Percentiles rank a stretch among this genome's conserved stretches.
Evolutionary conservation across 2,329 filamentous ascomycete species (phyloP).

Genomic region (Cyphellophora attinorum): DNA sequence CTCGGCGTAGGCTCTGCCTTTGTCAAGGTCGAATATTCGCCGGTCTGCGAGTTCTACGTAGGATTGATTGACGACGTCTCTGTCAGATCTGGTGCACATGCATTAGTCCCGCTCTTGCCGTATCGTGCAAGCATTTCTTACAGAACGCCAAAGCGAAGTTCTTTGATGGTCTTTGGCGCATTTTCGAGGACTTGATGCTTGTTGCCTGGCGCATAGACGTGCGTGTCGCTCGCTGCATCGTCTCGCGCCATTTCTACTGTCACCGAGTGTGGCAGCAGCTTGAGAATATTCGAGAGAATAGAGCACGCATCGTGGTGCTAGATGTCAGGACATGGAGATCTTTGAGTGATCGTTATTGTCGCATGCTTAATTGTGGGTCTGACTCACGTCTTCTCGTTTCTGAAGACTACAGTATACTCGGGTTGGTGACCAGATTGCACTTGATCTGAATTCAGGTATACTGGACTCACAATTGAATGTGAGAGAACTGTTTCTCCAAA

Average conservation of each 20-base stretch:
- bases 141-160: conserved; percentile 90
- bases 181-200: conserved; percentile 89
- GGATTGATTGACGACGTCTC: conserved; percentile 91
- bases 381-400: too few species aligned
- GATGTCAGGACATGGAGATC: too few species aligned
- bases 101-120: conserved; percentile 1
- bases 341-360: too few species aligned
- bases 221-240: conserved; percentile 8
- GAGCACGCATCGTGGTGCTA: too few species aligned
- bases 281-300: too few species aligned
- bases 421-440: too few species aligned
- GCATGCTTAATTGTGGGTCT: too few species aligned
- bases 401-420: too few species aligned
- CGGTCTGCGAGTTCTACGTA: conserved; percentile 92
- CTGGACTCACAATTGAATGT: too few species aligned
- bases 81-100: conserved; percentile 55
- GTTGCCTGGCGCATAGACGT: conserved; percentile 4
- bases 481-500: too few species aligned
- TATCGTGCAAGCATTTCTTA: conserved; percentile 31
- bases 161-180: conserved; percentile 82
- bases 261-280: too few species aligned
- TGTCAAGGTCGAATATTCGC: conserved; percentile 82
- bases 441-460: too few species aligned
- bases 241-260: conserved; percentile 11
- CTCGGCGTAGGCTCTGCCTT: conserved; percentile 62